Evolutionary conservation across 768 basidiomycete genomes (phyloP), one percentile per base, ranked within the genome.

Genomic region (Boletellus emodensis): DNA sequence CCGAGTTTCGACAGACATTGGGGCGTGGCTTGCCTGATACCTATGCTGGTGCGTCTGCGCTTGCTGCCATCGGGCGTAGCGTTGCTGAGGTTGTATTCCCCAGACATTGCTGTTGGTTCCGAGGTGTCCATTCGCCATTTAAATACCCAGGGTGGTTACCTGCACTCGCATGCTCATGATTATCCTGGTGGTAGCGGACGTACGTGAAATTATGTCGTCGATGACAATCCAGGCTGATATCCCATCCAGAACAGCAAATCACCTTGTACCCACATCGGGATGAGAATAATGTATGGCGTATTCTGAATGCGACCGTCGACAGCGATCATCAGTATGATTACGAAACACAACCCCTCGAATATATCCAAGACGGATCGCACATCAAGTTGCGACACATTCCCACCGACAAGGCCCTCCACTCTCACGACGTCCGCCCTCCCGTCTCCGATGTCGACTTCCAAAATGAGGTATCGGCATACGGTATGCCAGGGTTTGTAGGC

Each of bases 231-330:
- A 30, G 30, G 32, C 38, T 51, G 30, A 55, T 46, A 10, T 44
- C 22, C 6, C 34, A 4, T 52, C 15, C 64, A 97, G 94, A 99
- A 64, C 96, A 99, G 81, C 96, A 99, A 72, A 78, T 99, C 54
- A 98, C 96, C 0, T 83, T 99, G n/a, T 99, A 99, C 65, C 96
- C 96, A 2, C 96, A 99, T 68, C 81, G 87, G n/a, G 96, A 99
- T 62, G 73, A 76, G n/a, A 99, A 99, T 75, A 99, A 99, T 67
- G 71, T 86, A 59, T 99, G 91, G 91, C 78, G 82, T 15, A 80
- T 99, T 52, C 62, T 84, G 62, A 95, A 96, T 61, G 85, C 84
- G 1, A 87, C 89, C 1, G 41, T 62, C 36, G 72, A 75, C 14
- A 63, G 56, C 42, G 63, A 71, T 22, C 73, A 68, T 3, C 68